phyloP scores from a whole-genome alignment of 768 basidiomycete genomes.

The Russula abietina region DNA sequence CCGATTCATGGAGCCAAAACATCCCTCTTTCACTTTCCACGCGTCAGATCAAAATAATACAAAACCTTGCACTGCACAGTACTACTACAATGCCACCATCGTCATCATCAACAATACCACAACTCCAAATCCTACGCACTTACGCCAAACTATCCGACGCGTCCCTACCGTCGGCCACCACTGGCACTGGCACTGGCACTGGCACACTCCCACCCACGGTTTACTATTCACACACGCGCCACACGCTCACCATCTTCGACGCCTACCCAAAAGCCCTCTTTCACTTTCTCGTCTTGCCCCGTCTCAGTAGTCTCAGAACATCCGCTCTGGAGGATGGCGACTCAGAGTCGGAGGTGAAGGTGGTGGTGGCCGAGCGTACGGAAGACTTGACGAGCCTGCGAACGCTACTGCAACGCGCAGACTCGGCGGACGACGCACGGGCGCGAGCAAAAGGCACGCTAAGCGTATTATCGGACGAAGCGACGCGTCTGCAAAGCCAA shows the following conservation, averaged over 20 bases:
- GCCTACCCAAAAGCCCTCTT: slow-evolving; percentile 78
- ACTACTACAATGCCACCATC: not conserved
- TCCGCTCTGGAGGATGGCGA: too few species aligned
- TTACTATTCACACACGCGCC: slow-evolving; percentile 49
- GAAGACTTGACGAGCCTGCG: slow-evolving; percentile 7
- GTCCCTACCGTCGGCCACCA: slow-evolving; percentile 23
- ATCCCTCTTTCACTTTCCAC: too few species aligned
- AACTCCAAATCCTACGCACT: slow-evolving; percentile 49
- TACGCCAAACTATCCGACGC: slow-evolving; percentile 53
- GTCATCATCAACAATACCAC: not conserved
- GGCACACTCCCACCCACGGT: slow-evolving; percentile 52
- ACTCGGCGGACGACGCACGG: not conserved
- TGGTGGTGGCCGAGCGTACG: not conserved
- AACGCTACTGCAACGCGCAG: slow-evolving; percentile 24
- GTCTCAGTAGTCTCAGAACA: slow-evolving; percentile 30
- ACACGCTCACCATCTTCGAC: slow-evolving; percentile 65
- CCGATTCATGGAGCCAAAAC: too few species aligned
- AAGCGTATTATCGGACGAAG: slow-evolving; percentile 47
- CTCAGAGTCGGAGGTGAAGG: slow-evolving; percentile 22
- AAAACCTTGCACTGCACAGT: too few species aligned
- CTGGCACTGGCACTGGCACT: too few species aligned
- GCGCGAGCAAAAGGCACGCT: slow-evolving; percentile 41
- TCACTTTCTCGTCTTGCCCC: slow-evolving; percentile 83
- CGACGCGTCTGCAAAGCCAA: slow-evolving; percentile 47
- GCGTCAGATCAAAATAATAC: too few species aligned